A percentile compares a stretch with the other conserved stretches of the same genome.
These are phyloP conservation scores for Saraca asoca DNA, from an alignment of 331 rosid species.

Conservation along the genomic window DNA sequence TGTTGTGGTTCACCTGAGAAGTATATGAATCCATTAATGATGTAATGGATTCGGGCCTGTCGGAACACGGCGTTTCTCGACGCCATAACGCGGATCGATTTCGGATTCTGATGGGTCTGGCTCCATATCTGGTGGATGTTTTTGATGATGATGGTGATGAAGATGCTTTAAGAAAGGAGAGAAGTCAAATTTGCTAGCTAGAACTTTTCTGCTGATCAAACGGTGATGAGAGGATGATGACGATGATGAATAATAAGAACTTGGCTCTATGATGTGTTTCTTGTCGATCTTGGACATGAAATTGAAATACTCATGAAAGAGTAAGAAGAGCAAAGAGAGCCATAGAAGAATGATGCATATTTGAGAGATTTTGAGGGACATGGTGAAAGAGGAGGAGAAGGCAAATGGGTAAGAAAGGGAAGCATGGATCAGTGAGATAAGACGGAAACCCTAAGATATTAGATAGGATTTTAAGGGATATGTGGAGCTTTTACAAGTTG, in stretches of 20 bases:
- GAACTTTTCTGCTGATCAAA: slow-evolving; percentile 47
- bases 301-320: slow-evolving; percentile 43
- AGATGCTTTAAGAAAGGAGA: slow-evolving; percentile 48
- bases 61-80: slow-evolving; percentile 65
- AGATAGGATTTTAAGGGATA: not conserved
- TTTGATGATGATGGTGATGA: slow-evolving; percentile 26
- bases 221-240: slow-evolving; percentile 34
- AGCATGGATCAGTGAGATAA: slow-evolving; percentile 56
- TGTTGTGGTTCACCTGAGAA: slow-evolving; percentile 30
- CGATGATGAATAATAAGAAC: slow-evolving; percentile 22
- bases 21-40: slow-evolving; percentile 41
- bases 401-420: slow-evolving; percentile 43
- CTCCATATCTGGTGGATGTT: slow-evolving; percentile 1
- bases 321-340: slow-evolving; percentile 48
- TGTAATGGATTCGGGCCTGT: slow-evolving; percentile 74
- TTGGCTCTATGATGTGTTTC: slow-evolving; percentile 30
- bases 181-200: slow-evolving; percentile 58
- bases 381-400: slow-evolving; percentile 41
- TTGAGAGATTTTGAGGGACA: slow-evolving; percentile 56
- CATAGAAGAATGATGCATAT: slow-evolving; percentile 42
- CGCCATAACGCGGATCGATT: slow-evolving; percentile 63
- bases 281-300: slow-evolving; percentile 40
- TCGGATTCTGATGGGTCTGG: slow-evolving; percentile 19
- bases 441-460: slow-evolving; percentile 4
- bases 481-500: slow-evolving; percentile 18